Percentiles rank a stretch among this genome's conserved stretches.
These are phyloP conservation scores for Heracleum sosnowskyi DNA, from an alignment of 129 eudicot genomes.

Conservation along the genomic window DNA sequence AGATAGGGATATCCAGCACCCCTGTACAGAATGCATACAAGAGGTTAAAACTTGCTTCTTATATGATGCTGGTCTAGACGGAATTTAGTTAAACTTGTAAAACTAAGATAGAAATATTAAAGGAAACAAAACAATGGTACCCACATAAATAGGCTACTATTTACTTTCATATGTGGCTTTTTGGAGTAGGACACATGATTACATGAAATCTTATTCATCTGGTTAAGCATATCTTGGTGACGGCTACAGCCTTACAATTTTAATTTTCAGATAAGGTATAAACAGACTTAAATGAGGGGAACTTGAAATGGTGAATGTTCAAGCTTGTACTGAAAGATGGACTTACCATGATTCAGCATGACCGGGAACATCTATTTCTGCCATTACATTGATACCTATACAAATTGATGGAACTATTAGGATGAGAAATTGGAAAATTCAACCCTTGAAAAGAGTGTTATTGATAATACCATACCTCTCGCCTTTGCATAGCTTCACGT, in stretches of 20 bases:
- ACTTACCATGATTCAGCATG: conserved; percentile 94
- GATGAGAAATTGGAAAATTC: conserved; percentile 1
- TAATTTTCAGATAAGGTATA: not conserved
- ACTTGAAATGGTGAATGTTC: not conserved
- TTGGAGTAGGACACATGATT: not conserved
- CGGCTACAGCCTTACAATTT: not conserved
- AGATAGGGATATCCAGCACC: conserved; percentile 91
- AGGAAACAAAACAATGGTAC: not conserved
- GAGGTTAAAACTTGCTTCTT: conserved; percentile 8
- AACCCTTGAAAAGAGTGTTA: not conserved
- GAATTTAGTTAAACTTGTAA: not conserved
- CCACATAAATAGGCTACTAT: not conserved
- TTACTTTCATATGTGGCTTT: not conserved
- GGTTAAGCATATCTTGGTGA: not conserved
- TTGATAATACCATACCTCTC: conserved; percentile 49
- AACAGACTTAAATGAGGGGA: not conserved
- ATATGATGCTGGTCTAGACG: not conserved
- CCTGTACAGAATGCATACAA: conserved; percentile 44
- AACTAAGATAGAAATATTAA: not conserved
- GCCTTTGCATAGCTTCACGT: conserved; percentile 67
- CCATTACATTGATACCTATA: conserved; percentile 91
- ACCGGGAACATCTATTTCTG: conserved; percentile 97
- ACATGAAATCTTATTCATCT: not conserved
- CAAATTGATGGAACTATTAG: conserved; percentile 11
- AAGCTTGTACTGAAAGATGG: not conserved